Evolutionary conservation across 1,284 basidiomycete species (phyloP).

Genomic region (Rhodotorula sp.): DNA sequence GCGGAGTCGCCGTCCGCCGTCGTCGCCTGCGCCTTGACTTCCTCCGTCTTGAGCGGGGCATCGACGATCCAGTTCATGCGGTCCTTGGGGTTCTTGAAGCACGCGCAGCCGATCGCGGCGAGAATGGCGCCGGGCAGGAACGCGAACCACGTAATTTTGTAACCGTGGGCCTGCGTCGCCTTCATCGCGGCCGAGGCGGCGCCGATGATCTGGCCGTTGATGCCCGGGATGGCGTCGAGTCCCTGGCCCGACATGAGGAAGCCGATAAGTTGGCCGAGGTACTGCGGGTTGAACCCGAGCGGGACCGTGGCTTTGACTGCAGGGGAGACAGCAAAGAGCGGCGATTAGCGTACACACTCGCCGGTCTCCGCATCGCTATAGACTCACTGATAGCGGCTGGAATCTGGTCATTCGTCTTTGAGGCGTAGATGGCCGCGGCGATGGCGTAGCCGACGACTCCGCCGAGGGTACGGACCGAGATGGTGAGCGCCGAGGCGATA

Average conservation of each 20-base stretch:
- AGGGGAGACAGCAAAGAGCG: too few species aligned
- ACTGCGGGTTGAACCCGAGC: slow-evolving; percentile 8
- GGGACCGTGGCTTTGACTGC: slow-evolving; percentile 9
- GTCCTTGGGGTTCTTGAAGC: slow-evolving; percentile 23
- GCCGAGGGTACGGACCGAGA: slow-evolving; percentile 23
- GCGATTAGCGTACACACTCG: not conserved
- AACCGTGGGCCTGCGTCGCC: slow-evolving; percentile 17
- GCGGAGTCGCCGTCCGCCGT: not conserved
- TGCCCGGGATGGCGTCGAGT: slow-evolving; percentile 15
- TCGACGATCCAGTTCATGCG: slow-evolving; percentile 30
- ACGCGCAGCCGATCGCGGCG: slow-evolving; percentile 23
- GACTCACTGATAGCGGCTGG: slow-evolving; percentile 7
- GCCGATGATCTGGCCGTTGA: slow-evolving; percentile 12
- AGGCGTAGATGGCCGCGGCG: slow-evolving; percentile 18
- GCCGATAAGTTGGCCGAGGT: slow-evolving; percentile 9
- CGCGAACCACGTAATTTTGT: slow-evolving; percentile 28
- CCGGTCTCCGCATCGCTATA: not conserved
- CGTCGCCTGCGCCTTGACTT: not conserved
- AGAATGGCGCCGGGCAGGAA: slow-evolving; percentile 24
- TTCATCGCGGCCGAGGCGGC: slow-evolving; percentile 11
- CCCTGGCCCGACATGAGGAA: slow-evolving; percentile 6
- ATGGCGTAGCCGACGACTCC: slow-evolving; percentile 23
- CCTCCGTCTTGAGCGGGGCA: slow-evolving; percentile 5
- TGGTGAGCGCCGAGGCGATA: slow-evolving; percentile 18
- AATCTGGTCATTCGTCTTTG: slow-evolving; percentile 13